Percentiles rank a stretch among this genome's conserved stretches.
phyloP scores from a whole-genome alignment of 2,329 filamentous ascomycete species.

The Gnomoniopsis sp. region DNA sequence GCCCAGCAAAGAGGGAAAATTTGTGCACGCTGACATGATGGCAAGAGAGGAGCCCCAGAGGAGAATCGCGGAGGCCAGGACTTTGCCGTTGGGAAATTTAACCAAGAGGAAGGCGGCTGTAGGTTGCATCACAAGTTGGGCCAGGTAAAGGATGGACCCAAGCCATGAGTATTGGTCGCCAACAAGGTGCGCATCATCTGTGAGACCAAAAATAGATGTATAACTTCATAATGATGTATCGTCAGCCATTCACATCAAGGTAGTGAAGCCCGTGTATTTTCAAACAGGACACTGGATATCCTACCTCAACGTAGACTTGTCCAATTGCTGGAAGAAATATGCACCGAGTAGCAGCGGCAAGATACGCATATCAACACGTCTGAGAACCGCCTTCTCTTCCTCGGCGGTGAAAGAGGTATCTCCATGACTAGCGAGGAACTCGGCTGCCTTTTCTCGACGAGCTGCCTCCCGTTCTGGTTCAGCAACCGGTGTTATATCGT shows the following conservation, averaged over 20 bases:
- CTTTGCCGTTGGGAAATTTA: slow-evolving; percentile 52
- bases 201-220: slow-evolving; percentile 47
- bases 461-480: slow-evolving; percentile 26
- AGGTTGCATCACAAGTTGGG: slow-evolving; percentile 56
- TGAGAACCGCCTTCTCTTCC: slow-evolving; percentile 44
- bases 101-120: slow-evolving; percentile 50
- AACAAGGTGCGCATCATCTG: slow-evolving; percentile 42
- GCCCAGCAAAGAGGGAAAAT: slow-evolving; percentile 42
- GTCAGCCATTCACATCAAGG: not conserved
- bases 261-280: too few relatives aligned
- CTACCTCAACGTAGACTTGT: slow-evolving; percentile 40
- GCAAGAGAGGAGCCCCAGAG: slow-evolving; percentile 50
- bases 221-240: slow-evolving; percentile 26
- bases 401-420: slow-evolving; percentile 41
- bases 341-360: slow-evolving; percentile 49
- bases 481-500: slow-evolving; percentile 24
- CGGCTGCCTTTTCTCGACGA: slow-evolving; percentile 34
- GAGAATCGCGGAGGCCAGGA: slow-evolving; percentile 47
- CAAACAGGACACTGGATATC: not conserved
- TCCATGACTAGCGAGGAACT: slow-evolving; percentile 39
- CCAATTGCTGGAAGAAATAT: slow-evolving; percentile 57
- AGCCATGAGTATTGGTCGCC: slow-evolving; percentile 55
- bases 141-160: slow-evolving; percentile 58
- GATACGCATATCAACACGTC: slow-evolving; percentile 46
- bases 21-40: slow-evolving; percentile 48